Base-by-base conservation (phyloP, 2,329 filamentous ascomycete genomes). In the Aspergillus cejpii region DNA sequence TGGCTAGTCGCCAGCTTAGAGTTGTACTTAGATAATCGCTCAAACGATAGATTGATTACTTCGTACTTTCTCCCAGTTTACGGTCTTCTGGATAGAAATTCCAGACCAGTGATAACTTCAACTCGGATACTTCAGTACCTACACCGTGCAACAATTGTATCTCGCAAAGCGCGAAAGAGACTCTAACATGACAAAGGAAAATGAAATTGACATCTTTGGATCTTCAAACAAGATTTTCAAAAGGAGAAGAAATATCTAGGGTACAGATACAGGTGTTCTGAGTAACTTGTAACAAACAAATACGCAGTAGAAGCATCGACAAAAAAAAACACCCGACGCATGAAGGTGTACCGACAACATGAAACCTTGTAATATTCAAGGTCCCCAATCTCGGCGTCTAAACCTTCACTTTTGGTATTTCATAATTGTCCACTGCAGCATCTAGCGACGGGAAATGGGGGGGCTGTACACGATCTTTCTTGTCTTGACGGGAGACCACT, bases 401-500 rank as follows among this genome's bases (percentile, higher is more conserved):
- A 43, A 48, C 55, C 58, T 51, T 59, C 55, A 55, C 53, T 51
- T 60, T 58, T 58, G 56, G 52, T 52, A 56, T 55, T 52, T 57
- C 53, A 63, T 57, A 59, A 49, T 53, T 34, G 54, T 56, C 52
- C 51, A 48, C 45, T 53, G 54, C 53, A 48, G 51, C 47, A 52
- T 60, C 62, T 56, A 65, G 52, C 63, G 64, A 48, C 62, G 63
- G 51, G 61, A 58, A 45, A 67, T 60, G 23, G 88, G 88, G 53
- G 88, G 87, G 67, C 83, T 85, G 75, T 94, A 95, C 60, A 82
- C 77, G 60, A 97, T 75, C 84, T 97, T 95, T 66, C 92, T 84
- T 61, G 89, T 85, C 85, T 98, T 98, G 71, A 98, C 75, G 63
- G 86, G 83, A 49, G 89, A 79, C 92, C 92, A 98, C 83, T 97